phyloP scores from a whole-genome alignment of 768 basidiomycete species.

The Psilocybe azurescens region DNA sequence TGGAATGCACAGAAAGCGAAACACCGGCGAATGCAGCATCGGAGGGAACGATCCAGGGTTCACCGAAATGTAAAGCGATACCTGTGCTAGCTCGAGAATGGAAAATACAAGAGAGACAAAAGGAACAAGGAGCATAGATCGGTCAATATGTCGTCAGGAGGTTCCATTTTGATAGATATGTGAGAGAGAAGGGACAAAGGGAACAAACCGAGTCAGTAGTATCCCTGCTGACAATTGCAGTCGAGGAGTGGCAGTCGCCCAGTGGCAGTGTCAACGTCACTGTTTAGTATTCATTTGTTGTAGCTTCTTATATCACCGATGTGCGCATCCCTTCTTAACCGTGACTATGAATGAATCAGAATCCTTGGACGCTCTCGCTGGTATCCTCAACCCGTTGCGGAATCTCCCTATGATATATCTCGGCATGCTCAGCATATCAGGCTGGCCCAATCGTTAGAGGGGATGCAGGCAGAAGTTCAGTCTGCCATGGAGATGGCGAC shows the following conservation, averaged over 20 bases:
- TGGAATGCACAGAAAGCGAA: constrained; percentile 25
- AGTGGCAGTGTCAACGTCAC: constrained; percentile 15
- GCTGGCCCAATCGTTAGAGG: constrained; percentile 58
- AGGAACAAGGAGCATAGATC: constrained; percentile 2
- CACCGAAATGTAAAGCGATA: constrained; percentile 23
- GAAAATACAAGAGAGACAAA: constrained; percentile 20
- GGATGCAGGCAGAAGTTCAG: constrained; percentile 61
- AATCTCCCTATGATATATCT: constrained; percentile 63
- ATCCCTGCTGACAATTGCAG: constrained; percentile 1
- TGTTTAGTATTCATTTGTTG: constrained; percentile 4
- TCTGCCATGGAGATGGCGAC: constrained; percentile 72
- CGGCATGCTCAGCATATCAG: constrained; percentile 73
- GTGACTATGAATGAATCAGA: constrained; percentile 51
- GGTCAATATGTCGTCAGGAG: not conserved
- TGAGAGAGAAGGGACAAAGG: not conserved
- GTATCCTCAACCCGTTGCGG: constrained; percentile 62
- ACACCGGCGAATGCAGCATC: constrained; percentile 24
- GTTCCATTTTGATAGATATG: constrained; percentile 12
- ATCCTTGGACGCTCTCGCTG: constrained; percentile 67
- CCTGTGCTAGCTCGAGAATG: constrained; percentile 19
- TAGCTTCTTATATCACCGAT: constrained; percentile 13
- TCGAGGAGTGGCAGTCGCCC: not conserved
- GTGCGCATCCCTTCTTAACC: not conserved
- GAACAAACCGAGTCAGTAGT: not conserved
- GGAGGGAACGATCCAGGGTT: constrained; percentile 20